A percentile compares a stretch with the other conserved stretches of the same genome.
Conservation (phyloP, 1,284 basidiomycete species). For the Wallemia mellicola region DNA sequence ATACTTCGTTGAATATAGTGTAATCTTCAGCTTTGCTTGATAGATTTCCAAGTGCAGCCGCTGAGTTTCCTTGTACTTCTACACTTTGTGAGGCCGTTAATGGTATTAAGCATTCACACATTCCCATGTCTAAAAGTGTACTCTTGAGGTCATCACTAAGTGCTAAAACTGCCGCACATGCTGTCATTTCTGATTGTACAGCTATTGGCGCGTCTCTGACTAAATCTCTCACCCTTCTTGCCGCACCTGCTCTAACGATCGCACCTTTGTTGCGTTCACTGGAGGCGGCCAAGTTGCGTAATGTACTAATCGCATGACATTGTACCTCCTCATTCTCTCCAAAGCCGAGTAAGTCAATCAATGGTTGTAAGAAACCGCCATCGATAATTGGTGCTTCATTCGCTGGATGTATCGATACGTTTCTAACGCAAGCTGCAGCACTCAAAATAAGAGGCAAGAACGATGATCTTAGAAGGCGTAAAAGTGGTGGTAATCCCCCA, state of each 20-base stretch:
- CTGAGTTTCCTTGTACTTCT: conserved; percentile 95
- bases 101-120: conserved; percentile 89
- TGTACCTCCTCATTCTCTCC: conserved; percentile 98
- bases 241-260: conserved; percentile 94
- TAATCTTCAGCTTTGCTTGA: conserved; percentile 96
- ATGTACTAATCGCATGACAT: conserved; percentile 95
- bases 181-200: conserved; percentile 99
- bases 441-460: conserved; percentile 97
- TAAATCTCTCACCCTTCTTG: conserved; percentile 87
- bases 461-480: conserved; percentile 81
- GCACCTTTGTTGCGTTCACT: conserved; percentile 96
- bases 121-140: conserved; percentile 86
- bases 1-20: conserved; percentile 86
- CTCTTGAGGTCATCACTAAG: conserved; percentile 83
- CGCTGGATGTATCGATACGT: conserved; percentile 92
- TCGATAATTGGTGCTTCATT: conserved; percentile 99
- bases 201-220: conserved; percentile 82
- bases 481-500: conserved; percentile 67
- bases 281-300: conserved; percentile 85
- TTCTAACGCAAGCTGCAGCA: conserved; percentile 91
- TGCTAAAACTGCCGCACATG: conserved; percentile 81
- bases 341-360: conserved; percentile 87
- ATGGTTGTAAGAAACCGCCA: conserved; percentile 77
- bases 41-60: conserved; percentile 85
- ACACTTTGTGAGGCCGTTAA: conserved; percentile 83